Percentiles rank a stretch among this genome's conserved stretches.
These are phyloP conservation scores for Annona cherimola DNA, from an alignment of 164 flowering plant species.

Conservation along the genomic window DNA sequence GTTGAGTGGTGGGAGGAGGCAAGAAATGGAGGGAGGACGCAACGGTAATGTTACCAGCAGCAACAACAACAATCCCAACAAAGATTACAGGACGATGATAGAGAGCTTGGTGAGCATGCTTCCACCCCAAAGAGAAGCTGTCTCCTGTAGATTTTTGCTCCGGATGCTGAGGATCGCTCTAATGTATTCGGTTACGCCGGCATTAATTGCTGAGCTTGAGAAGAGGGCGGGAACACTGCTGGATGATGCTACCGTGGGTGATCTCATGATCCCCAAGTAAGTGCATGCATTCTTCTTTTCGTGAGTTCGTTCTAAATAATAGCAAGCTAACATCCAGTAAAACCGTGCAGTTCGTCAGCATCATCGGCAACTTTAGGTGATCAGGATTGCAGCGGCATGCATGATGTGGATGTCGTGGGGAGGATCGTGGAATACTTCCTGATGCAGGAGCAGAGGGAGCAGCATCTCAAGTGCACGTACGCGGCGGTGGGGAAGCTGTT, in stretches of 20 bases:
- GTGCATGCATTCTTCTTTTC: conserved; percentile 3
- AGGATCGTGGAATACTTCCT: conserved; percentile 67
- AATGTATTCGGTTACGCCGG: conserved; percentile 53
- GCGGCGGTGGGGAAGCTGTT: conserved; percentile 49
- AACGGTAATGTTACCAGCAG: background rate
- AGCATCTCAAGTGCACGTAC: conserved; percentile 30
- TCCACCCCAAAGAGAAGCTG: conserved; percentile 59
- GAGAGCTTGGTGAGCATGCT: conserved; percentile 72
- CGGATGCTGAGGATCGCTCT: conserved; percentile 66
- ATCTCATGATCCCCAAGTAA: conserved; percentile 61
- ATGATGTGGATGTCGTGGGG: conserved; percentile 58
- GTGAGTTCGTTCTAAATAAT: background rate
- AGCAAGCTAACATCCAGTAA: background rate
- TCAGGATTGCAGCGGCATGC: conserved; percentile 38
- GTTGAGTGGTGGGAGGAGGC: conserved; percentile 27
- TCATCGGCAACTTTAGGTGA: background rate
- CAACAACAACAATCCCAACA: conserved; percentile 12
- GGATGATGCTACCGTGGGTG: conserved; percentile 62
- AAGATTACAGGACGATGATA: conserved; percentile 55
- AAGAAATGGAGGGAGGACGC: conserved; percentile 11
- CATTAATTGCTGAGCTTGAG: conserved; percentile 72
- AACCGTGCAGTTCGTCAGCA: background rate
- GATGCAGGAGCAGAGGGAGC: conserved; percentile 61
- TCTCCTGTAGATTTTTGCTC: conserved; percentile 63
- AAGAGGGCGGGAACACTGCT: conserved; percentile 66